These are phyloP conservation scores for Gastrolobium villosum DNA, from an alignment of 306 rosid species.

Conservation along the genomic window DNA sequence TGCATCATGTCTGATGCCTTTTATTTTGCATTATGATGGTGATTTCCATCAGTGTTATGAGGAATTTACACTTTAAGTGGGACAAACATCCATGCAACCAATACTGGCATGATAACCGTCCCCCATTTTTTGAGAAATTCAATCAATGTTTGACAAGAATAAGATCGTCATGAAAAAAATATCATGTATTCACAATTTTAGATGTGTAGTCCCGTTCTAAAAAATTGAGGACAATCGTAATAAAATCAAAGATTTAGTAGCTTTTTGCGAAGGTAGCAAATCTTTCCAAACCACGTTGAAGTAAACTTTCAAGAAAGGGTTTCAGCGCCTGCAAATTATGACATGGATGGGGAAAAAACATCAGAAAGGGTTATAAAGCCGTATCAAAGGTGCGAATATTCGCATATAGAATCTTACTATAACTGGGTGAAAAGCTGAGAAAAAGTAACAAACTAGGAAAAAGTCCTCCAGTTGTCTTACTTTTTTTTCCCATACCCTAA, in stretches of 20 bases:
- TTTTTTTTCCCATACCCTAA: conserved; percentile 2
- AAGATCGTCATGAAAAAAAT: background rate
- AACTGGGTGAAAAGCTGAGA: conserved; percentile 36
- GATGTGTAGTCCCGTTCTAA: conserved; percentile 36
- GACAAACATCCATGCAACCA: background rate
- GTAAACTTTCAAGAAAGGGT: conserved; percentile 88
- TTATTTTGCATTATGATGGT: conserved; percentile 26
- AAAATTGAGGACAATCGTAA: conserved; percentile 47
- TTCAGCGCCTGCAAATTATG: conserved; percentile 74
- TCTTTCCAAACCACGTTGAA: conserved; percentile 74
- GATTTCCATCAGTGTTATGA: conserved; percentile 15
- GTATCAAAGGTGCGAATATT: conserved; percentile 10
- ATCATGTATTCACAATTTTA: conserved; percentile 9
- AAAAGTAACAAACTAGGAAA: conserved; percentile 22
- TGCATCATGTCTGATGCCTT: background rate
- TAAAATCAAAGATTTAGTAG: conserved; percentile 55
- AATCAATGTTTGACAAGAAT: conserved; percentile 28
- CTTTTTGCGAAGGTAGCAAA: conserved; percentile 73
- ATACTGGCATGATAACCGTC: conserved; percentile 15
- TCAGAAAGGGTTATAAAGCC: conserved; percentile 36
- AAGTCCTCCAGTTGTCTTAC: background rate
- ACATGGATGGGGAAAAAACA: conserved; percentile 30
- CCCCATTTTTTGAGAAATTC: background rate
- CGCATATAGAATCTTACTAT: background rate
- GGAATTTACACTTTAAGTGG: conserved; percentile 20